Conservation (phyloP, 352 stramenopile species). For the Globisporangium paddicum region DNA sequence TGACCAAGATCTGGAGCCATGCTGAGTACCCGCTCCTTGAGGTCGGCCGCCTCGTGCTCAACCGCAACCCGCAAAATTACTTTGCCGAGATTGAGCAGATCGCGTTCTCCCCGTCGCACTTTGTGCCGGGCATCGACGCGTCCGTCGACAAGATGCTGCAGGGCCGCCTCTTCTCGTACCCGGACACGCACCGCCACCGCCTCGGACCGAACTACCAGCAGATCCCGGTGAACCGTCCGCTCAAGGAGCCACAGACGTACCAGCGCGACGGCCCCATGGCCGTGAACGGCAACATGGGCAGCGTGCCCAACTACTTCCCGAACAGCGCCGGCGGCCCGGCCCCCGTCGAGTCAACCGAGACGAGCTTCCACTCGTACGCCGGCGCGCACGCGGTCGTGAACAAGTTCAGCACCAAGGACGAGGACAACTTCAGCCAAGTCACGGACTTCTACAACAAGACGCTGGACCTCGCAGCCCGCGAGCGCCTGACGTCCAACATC, state of each 20-base stretch:
- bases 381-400: constrained; percentile 34
- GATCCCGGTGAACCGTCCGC: constrained; percentile 85
- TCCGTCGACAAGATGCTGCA: constrained; percentile 88
- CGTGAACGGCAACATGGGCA: constrained; percentile 68
- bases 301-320: constrained; percentile 84
- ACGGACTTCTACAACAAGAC: constrained; percentile 83
- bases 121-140: constrained; percentile 90
- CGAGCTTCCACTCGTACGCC: constrained; percentile 25
- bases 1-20: constrained; percentile 93
- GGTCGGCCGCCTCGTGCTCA: constrained; percentile 86
- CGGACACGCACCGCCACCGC: constrained; percentile 84
- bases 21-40: constrained; percentile 80
- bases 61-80: constrained; percentile 92
- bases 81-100: constrained; percentile 93
- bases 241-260: constrained; percentile 72
- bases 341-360: constrained; percentile 26
- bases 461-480: constrained; percentile 54
- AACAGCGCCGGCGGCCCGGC: constrained; percentile 64
- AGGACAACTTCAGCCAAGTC: constrained; percentile 89
- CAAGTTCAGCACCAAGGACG: constrained; percentile 77
- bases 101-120: constrained; percentile 88
- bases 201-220: constrained; percentile 88
- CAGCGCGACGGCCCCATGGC: constrained; percentile 83
- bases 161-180: constrained; percentile 87
- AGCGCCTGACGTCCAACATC: constrained; percentile 87